Base-by-base conservation (phyloP, 192 early-diverging fungal genomes). In the Mortierella antarctica region DNA sequence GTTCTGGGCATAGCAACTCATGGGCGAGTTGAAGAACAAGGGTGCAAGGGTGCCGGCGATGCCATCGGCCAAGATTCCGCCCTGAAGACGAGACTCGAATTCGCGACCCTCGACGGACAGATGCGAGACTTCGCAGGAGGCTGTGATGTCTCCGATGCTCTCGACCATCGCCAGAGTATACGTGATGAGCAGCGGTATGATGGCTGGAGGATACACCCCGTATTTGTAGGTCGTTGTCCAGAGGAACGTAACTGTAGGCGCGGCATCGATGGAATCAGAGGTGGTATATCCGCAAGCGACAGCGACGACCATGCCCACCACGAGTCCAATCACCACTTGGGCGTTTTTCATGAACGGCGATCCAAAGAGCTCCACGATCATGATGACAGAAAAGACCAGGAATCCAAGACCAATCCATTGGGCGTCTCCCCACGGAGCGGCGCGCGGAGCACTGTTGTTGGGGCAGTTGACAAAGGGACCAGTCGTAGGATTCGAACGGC, bases 311-410 rank as follows among this genome's bases (percentile, higher is more conserved):
- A 86, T 83, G 14, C 87, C 87, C 14, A 88, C 73, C 57, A 87
- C 46, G 10, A 88, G 70, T 18, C 85, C 87, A 51, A 88, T 47
- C 4, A 88, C 82, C 8, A 88, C 85, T 46, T 85, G 73, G 8
- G 82, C 82, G 58, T 87, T 88, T 65, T 88, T 88, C 75, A 88
- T 72, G 55, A 88, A 88, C 6, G 88, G 86, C 6, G 87, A 88
- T 7, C 87, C 87, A 69, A 88, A 82, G 57, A 85, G 75, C 65
- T 88, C 87, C 11, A 88, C 74, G 17, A 88, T 2, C n/a, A 88
- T 78, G 57, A 88, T 88, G 14, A 61, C 58, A 5, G 71, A 60
- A n/a, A 83, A 88, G n/a, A 88, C 86, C 53, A 79, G 40, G n/a
- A 87, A 78, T 13, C 87, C 87, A 5, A 88, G 65, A 46, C 87